These are phyloP conservation scores for Rhododendron henanense DNA, from an alignment of 148 eudicot genomes.

Conservation along the genomic window DNA sequence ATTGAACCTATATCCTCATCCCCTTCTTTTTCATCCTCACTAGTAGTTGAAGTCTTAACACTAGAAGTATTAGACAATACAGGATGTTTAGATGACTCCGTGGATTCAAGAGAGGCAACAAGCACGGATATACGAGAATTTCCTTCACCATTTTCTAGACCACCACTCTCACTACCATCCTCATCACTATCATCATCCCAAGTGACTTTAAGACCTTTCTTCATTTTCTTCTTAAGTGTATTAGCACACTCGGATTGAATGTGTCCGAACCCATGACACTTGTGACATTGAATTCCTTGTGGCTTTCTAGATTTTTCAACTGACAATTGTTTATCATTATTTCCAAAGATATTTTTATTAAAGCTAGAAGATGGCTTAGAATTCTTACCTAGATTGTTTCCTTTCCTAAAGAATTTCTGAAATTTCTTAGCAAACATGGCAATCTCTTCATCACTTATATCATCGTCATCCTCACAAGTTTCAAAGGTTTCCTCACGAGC, in stretches of 20 bases:
- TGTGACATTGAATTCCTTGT: no score
- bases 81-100: not conserved
- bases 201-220: not conserved
- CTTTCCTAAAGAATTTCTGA: no score
- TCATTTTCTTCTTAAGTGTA: not conserved
- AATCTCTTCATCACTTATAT: not conserved
- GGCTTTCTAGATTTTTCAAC: not conserved
- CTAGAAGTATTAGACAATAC: not conserved
- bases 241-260: not conserved
- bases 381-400: not conserved
- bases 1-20: not conserved
- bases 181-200: not conserved
- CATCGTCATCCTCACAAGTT: not conserved
- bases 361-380: no score
- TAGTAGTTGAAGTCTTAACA: no score
- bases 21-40: not conserved
- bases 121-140: not conserved
- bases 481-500: not conserved
- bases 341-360: no score
- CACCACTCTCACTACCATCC: not conserved
- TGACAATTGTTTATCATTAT: no score
- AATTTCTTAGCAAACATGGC: not conserved
- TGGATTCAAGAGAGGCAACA: not conserved
- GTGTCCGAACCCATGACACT: not conserved
- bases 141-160: not conserved